phyloP scores from a whole-genome alignment of 768 basidiomycete genomes.

The Glaciozyma antarctica region DNA sequence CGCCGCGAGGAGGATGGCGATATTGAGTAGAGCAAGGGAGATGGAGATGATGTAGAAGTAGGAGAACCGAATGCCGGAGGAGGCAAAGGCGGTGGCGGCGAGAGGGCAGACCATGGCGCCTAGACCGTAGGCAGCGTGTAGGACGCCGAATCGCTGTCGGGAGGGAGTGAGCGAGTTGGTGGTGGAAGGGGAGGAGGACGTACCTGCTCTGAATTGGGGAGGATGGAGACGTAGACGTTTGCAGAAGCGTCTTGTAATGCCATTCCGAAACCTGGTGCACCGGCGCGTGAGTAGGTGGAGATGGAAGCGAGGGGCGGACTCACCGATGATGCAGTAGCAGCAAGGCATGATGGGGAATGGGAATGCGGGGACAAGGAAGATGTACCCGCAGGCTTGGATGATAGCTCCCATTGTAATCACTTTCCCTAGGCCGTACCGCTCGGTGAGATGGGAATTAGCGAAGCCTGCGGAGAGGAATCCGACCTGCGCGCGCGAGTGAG shows the following conservation, averaged over 20 bases:
- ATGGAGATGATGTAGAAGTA: slow-evolving; percentile 21
- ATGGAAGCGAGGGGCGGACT: too few relatives aligned
- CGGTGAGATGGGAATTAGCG: background rate
- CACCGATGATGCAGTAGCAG: slow-evolving; percentile 15
- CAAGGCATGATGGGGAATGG: slow-evolving; percentile 19
- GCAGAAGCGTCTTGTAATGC: slow-evolving; percentile 19
- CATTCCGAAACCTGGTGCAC: slow-evolving; percentile 12
- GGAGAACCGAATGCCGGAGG: slow-evolving; percentile 11
- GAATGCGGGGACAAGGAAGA: slow-evolving; percentile 23
- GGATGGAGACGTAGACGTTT: slow-evolving; percentile 17
- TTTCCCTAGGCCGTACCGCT: slow-evolving; percentile 13
- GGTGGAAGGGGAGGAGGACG: background rate
- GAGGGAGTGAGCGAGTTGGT: background rate
- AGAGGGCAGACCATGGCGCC: slow-evolving; percentile 21
- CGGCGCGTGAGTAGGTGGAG: too few relatives aligned
- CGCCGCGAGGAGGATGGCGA: slow-evolving; percentile 7
- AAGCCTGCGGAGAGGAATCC: slow-evolving; percentile 14
- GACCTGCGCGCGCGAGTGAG: background rate
- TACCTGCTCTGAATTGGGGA: slow-evolving; percentile 9
- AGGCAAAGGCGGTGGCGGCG: slow-evolving; percentile 22
- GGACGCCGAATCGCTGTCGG: background rate
- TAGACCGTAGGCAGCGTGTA: slow-evolving; percentile 16
- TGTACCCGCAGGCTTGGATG: slow-evolving; percentile 18
- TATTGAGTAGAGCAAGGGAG: slow-evolving; percentile 8
- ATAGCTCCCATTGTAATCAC: slow-evolving; percentile 9